phyloP scores from a whole-genome alignment of 257 asterid genomes.

The Perilla frutescens region DNA sequence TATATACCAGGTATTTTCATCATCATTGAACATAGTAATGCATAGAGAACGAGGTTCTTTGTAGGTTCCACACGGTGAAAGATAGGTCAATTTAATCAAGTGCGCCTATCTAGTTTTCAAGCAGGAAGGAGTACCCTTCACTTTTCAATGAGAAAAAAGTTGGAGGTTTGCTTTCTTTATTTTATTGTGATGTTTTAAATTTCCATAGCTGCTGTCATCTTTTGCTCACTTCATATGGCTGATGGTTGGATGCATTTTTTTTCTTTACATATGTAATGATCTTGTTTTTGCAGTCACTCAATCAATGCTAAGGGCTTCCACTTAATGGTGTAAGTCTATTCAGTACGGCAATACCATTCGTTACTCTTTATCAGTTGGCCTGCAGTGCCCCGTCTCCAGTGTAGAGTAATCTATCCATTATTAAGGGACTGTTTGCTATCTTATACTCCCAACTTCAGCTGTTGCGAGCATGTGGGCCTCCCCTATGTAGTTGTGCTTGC shows the following conservation, averaged over 20 bases:
- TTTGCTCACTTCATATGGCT: conserved; percentile 11
- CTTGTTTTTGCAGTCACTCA: conserved; percentile 19
- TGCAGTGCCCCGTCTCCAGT: not conserved
- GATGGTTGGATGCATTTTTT: not conserved
- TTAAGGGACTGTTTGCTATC: not conserved
- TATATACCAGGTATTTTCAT: conserved; percentile 15
- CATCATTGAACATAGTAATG: conserved; percentile 1
- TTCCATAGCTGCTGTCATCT: not conserved
- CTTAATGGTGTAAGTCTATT: not conserved
- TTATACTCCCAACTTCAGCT: not conserved
- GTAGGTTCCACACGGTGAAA: conserved; percentile 10
- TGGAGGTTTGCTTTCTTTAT: conserved; percentile 12
- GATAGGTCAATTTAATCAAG: conserved; percentile 3
- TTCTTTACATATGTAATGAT: not conserved
- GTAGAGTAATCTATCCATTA: not conserved
- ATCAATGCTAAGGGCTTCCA: conserved; percentile 1
- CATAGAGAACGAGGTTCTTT: not conserved
- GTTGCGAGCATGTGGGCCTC: not conserved
- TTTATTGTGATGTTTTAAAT: conserved; percentile 3
- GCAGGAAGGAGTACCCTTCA: not conserved
- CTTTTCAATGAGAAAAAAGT: not conserved
- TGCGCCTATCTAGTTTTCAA: conserved; percentile 9
- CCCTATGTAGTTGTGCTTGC: not conserved
- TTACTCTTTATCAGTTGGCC: not conserved
- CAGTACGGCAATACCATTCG: not conserved